Conservation (phyloP, 1,139 yeast genomes). For the Yamadazyma buinensis region DNA sequence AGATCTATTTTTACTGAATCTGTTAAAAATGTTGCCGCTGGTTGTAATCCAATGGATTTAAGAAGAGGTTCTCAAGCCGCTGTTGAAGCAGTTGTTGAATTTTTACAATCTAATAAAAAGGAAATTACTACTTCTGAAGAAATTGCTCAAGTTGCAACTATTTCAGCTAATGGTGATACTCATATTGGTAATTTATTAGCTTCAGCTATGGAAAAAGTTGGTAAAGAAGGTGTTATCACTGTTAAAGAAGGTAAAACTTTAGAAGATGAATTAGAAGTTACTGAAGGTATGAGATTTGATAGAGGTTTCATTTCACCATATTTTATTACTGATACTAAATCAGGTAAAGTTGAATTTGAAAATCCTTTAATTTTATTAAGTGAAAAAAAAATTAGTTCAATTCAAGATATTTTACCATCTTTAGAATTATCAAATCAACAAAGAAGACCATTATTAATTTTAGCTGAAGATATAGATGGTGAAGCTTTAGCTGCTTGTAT, state of each 20-base stretch:
- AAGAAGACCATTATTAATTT: slow-evolving; percentile 91
- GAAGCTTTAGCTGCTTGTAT: slow-evolving; percentile 99
- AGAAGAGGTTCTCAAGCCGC: slow-evolving; percentile 99
- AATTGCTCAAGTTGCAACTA: slow-evolving; percentile 98
- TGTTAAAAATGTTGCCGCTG: slow-evolving; percentile 98
- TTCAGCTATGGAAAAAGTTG: slow-evolving; percentile 98
- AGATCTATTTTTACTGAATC: slow-evolving; percentile 96
- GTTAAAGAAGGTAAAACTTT: slow-evolving; percentile 95
- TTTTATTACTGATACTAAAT: slow-evolving; percentile 94
- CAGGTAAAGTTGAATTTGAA: slow-evolving; percentile 96
- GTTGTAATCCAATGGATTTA: slow-evolving; percentile 99
- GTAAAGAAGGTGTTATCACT: slow-evolving; percentile 98
- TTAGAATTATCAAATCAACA: slow-evolving; percentile 91
- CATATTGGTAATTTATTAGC: slow-evolving; percentile 95
- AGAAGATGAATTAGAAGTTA: slow-evolving; percentile 95
- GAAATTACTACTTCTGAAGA: slow-evolving; percentile 97
- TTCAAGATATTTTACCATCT: slow-evolving; percentile 91
- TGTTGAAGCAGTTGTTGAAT: slow-evolving; percentile 91
- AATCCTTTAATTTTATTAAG: slow-evolving; percentile 86
- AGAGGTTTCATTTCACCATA: slow-evolving; percentile 98
- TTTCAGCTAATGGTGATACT: slow-evolving; percentile 94
- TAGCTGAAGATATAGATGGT: slow-evolving; percentile 98
- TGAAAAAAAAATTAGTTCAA: slow-evolving; percentile 92
- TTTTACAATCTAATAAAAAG: slow-evolving; percentile 85
- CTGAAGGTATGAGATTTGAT: slow-evolving; percentile 99